Percentiles rank a stretch among this genome's conserved stretches.
Evolutionary conservation across 495 filamentous ascomycete species (phyloP).

Genomic region (Xylaria acuta): DNA sequence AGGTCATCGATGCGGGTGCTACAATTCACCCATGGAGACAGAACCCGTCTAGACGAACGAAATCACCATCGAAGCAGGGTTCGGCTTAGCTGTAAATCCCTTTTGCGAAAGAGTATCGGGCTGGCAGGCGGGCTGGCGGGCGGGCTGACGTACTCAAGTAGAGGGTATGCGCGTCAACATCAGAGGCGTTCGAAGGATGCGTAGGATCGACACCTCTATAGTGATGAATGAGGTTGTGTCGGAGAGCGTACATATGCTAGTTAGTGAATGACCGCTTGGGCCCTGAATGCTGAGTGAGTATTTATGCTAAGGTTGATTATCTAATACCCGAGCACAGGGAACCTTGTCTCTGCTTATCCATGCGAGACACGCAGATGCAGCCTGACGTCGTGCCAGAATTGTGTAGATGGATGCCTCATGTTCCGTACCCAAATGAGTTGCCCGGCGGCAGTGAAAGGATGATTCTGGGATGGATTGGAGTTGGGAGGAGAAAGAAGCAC

Average conservation of each 20-base stretch:
- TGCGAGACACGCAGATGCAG: not conserved
- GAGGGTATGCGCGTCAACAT: not conserved
- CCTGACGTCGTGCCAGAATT: not conserved
- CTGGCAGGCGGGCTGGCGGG: not conserved
- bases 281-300: not conserved
- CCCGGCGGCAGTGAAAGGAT: not conserved
- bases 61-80: too few species aligned
- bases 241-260: not conserved
- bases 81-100: not conserved
- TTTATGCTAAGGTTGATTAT: not conserved
- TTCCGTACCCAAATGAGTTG: too few species aligned
- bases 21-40: too few species aligned
- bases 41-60: too few species aligned
- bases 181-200: not conserved
- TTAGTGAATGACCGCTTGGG: too few species aligned
- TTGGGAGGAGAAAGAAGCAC: too few species aligned
- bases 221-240: not conserved
- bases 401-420: not conserved
- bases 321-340: not conserved
- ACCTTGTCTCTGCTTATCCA: not conserved
- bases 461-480: too few species aligned
- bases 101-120: not conserved
- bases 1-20: too few species aligned
- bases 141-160: not conserved
- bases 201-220: not conserved